These are phyloP conservation scores for Kazachstania taianensis DNA, from an alignment of 805 yeast genomes.

Conservation along the genomic window DNA sequence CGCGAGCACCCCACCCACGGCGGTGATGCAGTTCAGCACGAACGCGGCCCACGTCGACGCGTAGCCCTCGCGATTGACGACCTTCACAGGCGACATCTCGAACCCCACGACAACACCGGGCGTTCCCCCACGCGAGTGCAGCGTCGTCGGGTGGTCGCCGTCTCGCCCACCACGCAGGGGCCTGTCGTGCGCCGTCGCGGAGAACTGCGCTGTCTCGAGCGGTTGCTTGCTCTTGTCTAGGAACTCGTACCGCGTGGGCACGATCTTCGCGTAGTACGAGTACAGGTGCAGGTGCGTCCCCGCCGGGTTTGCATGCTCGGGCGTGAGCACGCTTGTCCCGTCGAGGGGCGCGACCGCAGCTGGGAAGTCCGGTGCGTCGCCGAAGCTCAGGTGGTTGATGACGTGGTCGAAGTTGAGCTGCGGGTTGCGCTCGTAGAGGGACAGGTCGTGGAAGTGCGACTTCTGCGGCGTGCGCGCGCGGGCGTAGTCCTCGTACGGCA, in stretches of 20 bases:
- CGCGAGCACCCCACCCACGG: conserved; percentile 87
- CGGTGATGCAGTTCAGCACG: conserved; percentile 70
- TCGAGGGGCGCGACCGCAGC: conserved; percentile 49
- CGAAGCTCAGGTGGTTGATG: conserved; percentile 77
- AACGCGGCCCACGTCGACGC: conserved; percentile 73
- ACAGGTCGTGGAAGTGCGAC: conserved; percentile 76
- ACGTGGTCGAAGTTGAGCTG: conserved; percentile 68
- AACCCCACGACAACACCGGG: conserved; percentile 85
- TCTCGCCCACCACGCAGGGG: conserved; percentile 82
- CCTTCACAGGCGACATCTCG: conserved; percentile 88
- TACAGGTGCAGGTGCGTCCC: conserved; percentile 51
- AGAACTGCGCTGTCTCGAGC: conserved; percentile 80
- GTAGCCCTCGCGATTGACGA: conserved; percentile 67
- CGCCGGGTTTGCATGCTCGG: conserved; percentile 11
- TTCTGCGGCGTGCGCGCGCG: conserved; percentile 18
- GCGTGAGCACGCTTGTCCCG: conserved; percentile 31
- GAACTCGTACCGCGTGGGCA: conserved; percentile 76
- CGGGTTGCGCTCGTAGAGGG: conserved; percentile 51
- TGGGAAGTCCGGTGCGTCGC: conserved; percentile 26
- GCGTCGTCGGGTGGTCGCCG: conserved; percentile 79
- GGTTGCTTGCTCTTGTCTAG: conserved; percentile 31
- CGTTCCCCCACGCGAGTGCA: conserved; percentile 74
- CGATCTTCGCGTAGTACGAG: conserved; percentile 80
- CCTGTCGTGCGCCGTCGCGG: conserved; percentile 80
- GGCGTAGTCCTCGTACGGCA: conserved; percentile 41